phyloP scores from a whole-genome alignment of 192 early-diverging fungal species.

The Mortierella antarctica region DNA sequence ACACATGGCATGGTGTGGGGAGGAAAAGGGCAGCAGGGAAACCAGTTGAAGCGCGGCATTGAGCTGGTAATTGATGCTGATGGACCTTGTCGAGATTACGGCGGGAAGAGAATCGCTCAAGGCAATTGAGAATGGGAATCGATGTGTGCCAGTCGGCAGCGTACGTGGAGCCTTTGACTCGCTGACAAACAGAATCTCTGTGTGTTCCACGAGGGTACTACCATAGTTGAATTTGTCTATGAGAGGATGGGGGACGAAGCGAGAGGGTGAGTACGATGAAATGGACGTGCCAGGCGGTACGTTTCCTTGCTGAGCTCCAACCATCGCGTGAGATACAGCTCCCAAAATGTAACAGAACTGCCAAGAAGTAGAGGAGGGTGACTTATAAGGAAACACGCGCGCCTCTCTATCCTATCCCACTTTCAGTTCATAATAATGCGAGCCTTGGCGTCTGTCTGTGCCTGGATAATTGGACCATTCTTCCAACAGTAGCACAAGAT shows the following conservation, averaged over 20 bases:
- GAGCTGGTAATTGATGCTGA: conserved; percentile 33
- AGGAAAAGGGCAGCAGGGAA: conserved; percentile 30
- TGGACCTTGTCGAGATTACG: conserved; percentile 22
- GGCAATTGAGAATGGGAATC: conserved; percentile 32
- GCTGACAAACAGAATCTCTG: conserved; percentile 1
- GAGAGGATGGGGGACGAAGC: not conserved
- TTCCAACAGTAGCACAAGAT: no score
- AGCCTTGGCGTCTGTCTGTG: no score
- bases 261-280: not conserved
- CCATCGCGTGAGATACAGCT: no score
- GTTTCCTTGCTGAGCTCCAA: no score
- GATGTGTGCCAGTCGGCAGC: conserved; percentile 20
- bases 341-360: no score
- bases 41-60: conserved; percentile 20
- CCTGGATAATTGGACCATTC: no score
- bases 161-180: not conserved
- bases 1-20: conserved; percentile 4
- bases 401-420: no score
- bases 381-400: no score
- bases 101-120: conserved; percentile 15
- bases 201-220: conserved; percentile 24
- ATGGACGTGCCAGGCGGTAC: not conserved
- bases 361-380: no score
- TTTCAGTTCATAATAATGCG: no score
- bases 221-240: conserved; percentile 29